Evolutionary conservation across 257 asterid genomes (phyloP).

Genomic region (Plantago elongata): DNA sequence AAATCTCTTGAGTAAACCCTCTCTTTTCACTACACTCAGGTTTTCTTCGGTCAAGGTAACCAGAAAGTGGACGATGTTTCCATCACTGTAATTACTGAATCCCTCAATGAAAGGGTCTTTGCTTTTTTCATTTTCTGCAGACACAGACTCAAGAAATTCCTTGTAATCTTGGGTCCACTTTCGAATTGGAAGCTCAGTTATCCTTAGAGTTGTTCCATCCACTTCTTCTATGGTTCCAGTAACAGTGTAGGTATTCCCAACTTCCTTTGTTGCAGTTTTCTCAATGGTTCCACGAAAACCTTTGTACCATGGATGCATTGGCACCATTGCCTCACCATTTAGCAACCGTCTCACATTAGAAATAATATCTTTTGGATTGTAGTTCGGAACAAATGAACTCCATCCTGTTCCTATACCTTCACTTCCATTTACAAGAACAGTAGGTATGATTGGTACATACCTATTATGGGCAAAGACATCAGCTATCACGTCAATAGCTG

Average conservation of each 20-base stretch:
- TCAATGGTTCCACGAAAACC: constrained; percentile 78
- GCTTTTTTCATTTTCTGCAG: constrained; percentile 59
- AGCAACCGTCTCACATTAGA: constrained; percentile 67
- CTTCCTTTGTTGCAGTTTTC: constrained; percentile 62
- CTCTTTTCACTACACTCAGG: constrained; percentile 55
- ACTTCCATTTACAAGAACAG: constrained; percentile 94
- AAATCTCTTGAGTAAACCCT: constrained; percentile 72
- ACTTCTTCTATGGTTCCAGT: constrained; percentile 72
- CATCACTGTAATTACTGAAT: constrained; percentile 60
- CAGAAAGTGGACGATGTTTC: constrained; percentile 58
- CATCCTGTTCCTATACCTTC: constrained; percentile 99
- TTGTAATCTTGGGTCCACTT: constrained; percentile 94
- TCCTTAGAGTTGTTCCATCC: constrained; percentile 54
- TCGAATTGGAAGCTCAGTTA: constrained; percentile 84
- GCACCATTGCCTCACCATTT: constrained; percentile 61
- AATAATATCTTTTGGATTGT: constrained; percentile 81
- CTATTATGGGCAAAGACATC: constrained; percentile 29
- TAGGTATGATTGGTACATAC: constrained; percentile 84
- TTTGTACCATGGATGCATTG: constrained; percentile 95
- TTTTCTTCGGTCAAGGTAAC: constrained; percentile 52
- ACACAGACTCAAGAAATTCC: constrained; percentile 76
- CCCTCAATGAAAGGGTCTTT: constrained; percentile 83
- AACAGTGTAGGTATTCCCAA: constrained; percentile 56
- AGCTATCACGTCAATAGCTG: constrained; percentile 2
- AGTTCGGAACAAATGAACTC: constrained; percentile 87